phyloP scores from a whole-genome alignment of 306 rosid species.

The Delonix regia region DNA sequence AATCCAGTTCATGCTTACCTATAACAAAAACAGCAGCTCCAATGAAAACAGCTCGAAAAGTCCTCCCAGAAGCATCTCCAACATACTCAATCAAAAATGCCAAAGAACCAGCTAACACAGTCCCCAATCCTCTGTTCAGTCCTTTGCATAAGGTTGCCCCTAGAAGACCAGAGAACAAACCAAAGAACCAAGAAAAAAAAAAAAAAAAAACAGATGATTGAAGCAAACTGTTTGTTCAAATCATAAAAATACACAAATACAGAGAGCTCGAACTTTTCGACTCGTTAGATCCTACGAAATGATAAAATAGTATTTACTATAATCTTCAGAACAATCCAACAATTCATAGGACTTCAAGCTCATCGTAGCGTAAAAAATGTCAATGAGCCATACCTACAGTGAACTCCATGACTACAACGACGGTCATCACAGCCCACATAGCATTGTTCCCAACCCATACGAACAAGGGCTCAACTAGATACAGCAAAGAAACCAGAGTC shows the following conservation, averaged over 20 bases:
- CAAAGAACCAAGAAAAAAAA: no score
- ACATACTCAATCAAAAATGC: conserved; percentile 70
- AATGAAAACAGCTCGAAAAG: conserved; percentile 63
- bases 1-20: conserved; percentile 44
- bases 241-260: not conserved
- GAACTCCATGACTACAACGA: conserved; percentile 90
- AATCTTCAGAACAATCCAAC: no score
- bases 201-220: no score
- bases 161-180: no score
- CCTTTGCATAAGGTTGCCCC: conserved; percentile 98
- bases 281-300: conserved; percentile 31
- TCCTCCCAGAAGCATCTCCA: conserved; percentile 44
- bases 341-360: no score
- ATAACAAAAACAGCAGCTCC: conserved; percentile 76
- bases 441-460: conserved; percentile 68
- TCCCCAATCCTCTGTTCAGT: conserved; percentile 91
- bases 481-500: conserved; percentile 71
- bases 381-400: conserved; percentile 64
- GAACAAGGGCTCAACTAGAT: conserved; percentile 70
- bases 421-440: conserved; percentile 96
- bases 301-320: not conserved
- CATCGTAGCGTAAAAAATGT: no score
- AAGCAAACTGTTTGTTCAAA: not conserved
- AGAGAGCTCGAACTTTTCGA: no score
- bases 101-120: conserved; percentile 74